Base-by-base conservation (phyloP, 495 filamentous ascomycete species). In the Penicillium dipodomyicola region DNA sequence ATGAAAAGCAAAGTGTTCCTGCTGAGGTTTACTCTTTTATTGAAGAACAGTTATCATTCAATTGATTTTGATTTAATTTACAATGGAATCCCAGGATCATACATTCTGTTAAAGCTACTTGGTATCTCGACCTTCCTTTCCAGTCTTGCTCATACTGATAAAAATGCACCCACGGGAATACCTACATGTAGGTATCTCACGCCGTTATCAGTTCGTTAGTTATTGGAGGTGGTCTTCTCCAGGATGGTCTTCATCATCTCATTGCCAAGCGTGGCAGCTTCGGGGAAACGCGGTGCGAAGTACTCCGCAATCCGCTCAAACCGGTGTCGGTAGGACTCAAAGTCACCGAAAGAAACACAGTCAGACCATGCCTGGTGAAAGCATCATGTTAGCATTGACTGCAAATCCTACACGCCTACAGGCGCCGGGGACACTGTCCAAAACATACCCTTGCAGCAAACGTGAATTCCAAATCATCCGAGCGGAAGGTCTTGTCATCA, bases 161-260 rank as follows among this genome's bases (percentile, higher is more conserved):
- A 4, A 4, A 44, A 53, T 53, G 23, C 19, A 23, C 30, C 22
- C 37, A 17, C 42, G 20, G 14, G n/a, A 42, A 48, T 45, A 33
- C 30, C 30, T 33, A 33, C 30, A 33, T 33, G 30, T 33, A 14
- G 30, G 30, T 33, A 51, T 61, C 19, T 35, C 35, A 52, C 33
- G 45, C 29, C 56, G 15, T 23, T 41, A 55, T 7, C 32, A 27
- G 20, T 23, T 62, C 35, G 65, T 59, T 57, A 29, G 9, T 62
- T 49, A 39, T 58, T 61, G 37, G 59, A 44, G n/a, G 56, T 67
- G 17, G 84, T 90, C 77, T 91, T 93, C 74, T 92, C 91, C 57
- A 96, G 72, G 49, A 98, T 96, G 12, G 90, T 92, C 78, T 85
- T 90, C 71, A 97, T 96, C 94, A 98, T 98, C 64, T 92, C 87